These are phyloP conservation scores for Nitzschia sp. DNA, from an alignment of 108 stramenopile genomes.

Conservation along the genomic window DNA sequence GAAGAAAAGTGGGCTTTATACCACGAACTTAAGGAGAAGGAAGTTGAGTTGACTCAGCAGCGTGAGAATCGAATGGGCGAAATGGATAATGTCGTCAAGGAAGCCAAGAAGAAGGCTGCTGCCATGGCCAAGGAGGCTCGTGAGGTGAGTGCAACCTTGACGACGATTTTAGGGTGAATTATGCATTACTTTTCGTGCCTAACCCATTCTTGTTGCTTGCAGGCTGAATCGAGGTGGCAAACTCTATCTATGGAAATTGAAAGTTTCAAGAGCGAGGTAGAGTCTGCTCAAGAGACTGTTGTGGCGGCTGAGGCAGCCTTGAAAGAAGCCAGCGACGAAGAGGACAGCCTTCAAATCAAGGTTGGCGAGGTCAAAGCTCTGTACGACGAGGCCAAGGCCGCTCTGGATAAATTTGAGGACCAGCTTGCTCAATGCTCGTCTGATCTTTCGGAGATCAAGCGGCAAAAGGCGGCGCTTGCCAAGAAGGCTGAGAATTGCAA, in stretches of 20 bases:
- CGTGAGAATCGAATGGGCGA: constrained; percentile 76
- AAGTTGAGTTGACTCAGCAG: constrained; percentile 78
- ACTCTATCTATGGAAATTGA: constrained; percentile 79
- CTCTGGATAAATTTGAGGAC: constrained; percentile 67
- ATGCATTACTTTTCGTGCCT: constrained; percentile 2
- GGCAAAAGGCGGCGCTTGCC: constrained; percentile 48
- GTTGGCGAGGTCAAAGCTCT: constrained; percentile 78
- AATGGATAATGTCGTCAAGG: constrained; percentile 64
- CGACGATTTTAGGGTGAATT: neutral
- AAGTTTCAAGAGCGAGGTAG: constrained; percentile 70
- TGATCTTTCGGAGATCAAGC: constrained; percentile 66
- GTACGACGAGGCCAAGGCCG: constrained; percentile 76
- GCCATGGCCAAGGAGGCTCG: constrained; percentile 63
- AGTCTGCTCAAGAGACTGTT: constrained; percentile 67
- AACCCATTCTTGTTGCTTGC: neutral
- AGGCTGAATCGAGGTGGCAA: constrained; percentile 75
- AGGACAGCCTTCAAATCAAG: constrained; percentile 63
- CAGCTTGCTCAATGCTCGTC: constrained; percentile 73
- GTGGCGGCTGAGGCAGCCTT: constrained; percentile 59
- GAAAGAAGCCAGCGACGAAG: constrained; percentile 63
- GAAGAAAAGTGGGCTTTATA: constrained; percentile 78
- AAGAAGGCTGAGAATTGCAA: constrained; percentile 74
- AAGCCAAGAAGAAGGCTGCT: constrained; percentile 66
- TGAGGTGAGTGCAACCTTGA: constrained; percentile 48
- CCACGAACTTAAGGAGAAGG: constrained; percentile 80